Conservation (phyloP, 2,329 filamentous ascomycete species). For the Neocatenulostroma microsporum region DNA sequence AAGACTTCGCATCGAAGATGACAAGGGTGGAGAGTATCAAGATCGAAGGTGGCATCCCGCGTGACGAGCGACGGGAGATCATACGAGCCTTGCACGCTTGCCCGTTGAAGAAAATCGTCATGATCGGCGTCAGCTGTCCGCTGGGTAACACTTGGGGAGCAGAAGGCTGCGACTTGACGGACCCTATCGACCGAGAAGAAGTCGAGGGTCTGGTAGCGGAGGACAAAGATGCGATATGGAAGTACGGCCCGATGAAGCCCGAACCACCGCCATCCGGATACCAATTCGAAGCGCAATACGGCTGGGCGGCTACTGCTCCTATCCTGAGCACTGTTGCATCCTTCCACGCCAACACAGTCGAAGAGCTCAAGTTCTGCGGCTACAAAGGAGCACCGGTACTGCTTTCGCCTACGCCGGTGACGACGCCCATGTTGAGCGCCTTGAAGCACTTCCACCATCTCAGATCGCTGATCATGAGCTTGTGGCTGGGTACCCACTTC, state of each 20-base stretch:
- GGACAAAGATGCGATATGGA: conserved; percentile 21
- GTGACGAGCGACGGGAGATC: conserved; percentile 41
- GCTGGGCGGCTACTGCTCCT: conserved; percentile 33
- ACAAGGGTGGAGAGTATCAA: conserved; percentile 37
- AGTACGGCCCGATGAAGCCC: conserved; percentile 17
- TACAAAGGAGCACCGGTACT: conserved; percentile 39
- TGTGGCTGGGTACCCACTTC: conserved; percentile 37
- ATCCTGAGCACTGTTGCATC: conserved; percentile 37
- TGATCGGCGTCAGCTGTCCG: conserved; percentile 38
- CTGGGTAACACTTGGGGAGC: conserved; percentile 40
- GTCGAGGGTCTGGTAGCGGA: conserved; percentile 25
- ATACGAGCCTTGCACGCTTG: conserved; percentile 36
- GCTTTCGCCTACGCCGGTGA: conserved; percentile 32
- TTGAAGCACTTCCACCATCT: conserved; percentile 38
- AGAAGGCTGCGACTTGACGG: conserved; percentile 27
- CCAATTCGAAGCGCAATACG: conserved; percentile 32
- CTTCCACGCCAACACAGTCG: conserved; percentile 33
- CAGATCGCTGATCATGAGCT: conserved; percentile 33
- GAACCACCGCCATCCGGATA: conserved; percentile 17
- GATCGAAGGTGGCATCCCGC: conserved; percentile 40
- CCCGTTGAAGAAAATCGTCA: conserved; percentile 37
- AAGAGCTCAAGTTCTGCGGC: conserved; percentile 43
- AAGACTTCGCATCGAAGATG: conserved; percentile 37
- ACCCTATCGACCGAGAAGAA: conserved; percentile 15
- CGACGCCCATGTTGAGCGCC: conserved; percentile 30